Evolutionary conservation across 2,329 filamentous ascomycete genomes (phyloP).

Genomic region (Alternaria panax): DNA sequence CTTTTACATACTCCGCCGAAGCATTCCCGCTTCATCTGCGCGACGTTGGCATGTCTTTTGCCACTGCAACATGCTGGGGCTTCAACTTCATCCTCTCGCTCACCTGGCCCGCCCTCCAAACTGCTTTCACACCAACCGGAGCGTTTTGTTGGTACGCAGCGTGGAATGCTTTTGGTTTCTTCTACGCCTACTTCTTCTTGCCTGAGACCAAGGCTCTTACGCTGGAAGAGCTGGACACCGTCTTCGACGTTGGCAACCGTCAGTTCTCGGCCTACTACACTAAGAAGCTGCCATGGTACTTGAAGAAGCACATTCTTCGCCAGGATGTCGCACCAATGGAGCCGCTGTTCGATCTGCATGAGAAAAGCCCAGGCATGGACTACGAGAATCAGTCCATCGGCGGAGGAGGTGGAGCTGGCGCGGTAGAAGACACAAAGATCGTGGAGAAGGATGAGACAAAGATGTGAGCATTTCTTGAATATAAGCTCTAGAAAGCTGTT

Average conservation of each 20-base stretch:
- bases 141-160: slow-evolving; percentile 65
- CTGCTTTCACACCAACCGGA: slow-evolving; percentile 59
- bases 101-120: slow-evolving; percentile 61
- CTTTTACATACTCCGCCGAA: slow-evolving; percentile 53
- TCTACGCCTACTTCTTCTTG: slow-evolving; percentile 45
- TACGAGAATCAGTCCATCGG: slow-evolving; percentile 3
- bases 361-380: slow-evolving; percentile 10
- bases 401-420: slow-evolving; percentile 1
- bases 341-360: slow-evolving; percentile 33
- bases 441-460: slow-evolving; percentile 14
- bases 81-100: slow-evolving; percentile 64
- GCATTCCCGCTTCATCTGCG: slow-evolving; percentile 56
- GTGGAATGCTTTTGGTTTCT: slow-evolving; percentile 62
- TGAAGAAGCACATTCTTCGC: slow-evolving; percentile 44
- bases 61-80: slow-evolving; percentile 64
- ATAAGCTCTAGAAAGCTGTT: rapidly evolving
- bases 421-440: neutral
- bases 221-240: slow-evolving; percentile 40
- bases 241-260: slow-evolving; percentile 41
- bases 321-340: slow-evolving; percentile 38
- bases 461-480: neutral
- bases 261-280: slow-evolving; percentile 34
- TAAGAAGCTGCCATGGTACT: slow-evolving; percentile 48
- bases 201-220: slow-evolving; percentile 44
- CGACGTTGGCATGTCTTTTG: slow-evolving; percentile 51